phyloP scores from a whole-genome alignment of 257 asterid genomes.

The Solanum rostratum region DNA sequence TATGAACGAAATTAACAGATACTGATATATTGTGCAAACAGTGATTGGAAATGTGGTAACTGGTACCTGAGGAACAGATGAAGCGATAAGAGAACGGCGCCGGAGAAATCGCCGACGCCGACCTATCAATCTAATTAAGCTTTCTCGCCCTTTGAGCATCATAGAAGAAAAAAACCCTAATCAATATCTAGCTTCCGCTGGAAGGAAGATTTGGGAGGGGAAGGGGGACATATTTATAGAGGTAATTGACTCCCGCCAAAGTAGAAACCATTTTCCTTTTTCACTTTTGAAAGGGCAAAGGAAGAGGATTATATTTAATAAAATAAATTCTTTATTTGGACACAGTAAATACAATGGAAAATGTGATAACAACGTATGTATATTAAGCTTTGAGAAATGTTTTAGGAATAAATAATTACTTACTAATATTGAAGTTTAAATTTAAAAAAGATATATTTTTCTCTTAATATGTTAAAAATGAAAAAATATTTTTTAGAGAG shows the following conservation, averaged over 20 bases:
- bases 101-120: slow-evolving; percentile 76
- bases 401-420: too few relatives aligned
- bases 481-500: too few relatives aligned
- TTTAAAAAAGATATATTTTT: too few relatives aligned
- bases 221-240: neutral
- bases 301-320: too few relatives aligned
- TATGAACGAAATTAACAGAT: neutral
- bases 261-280: neutral
- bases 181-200: neutral
- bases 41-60: neutral
- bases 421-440: too few relatives aligned
- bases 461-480: too few relatives aligned
- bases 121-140: slow-evolving; percentile 65
- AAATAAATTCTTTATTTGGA: too few relatives aligned
- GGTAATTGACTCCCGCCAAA: neutral
- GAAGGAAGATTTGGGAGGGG: neutral
- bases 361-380: too few relatives aligned
- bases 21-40: neutral
- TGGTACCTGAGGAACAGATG: slow-evolving; percentile 23
- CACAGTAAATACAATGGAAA: too few relatives aligned
- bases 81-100: slow-evolving; percentile 34
- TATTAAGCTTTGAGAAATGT: too few relatives aligned
- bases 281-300: neutral
- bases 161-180: neutral
- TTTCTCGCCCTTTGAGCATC: slow-evolving; percentile 74